A percentile compares a stretch with the other conserved stretches of the same genome.
Evolutionary conservation across 768 basidiomycete genomes (phyloP).

Genomic region (Boletus rubroflammeus): DNA sequence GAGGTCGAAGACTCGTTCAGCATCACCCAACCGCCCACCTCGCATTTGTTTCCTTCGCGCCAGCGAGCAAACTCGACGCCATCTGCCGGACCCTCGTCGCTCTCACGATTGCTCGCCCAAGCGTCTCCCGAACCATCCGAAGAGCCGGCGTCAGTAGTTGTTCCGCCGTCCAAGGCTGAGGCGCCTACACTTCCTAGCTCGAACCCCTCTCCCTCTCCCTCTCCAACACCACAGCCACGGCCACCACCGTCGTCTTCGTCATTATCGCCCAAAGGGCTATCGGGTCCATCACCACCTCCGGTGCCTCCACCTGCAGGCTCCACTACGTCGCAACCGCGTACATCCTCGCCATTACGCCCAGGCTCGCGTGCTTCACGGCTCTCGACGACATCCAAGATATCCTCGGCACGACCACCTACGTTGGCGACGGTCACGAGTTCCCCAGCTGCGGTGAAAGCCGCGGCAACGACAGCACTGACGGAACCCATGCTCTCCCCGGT

Average conservation of each 20-base stretch:
- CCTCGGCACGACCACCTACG: slow-evolving; percentile 57
- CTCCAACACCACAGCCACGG: slow-evolving; percentile 37
- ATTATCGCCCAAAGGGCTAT: neutral
- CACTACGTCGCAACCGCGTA: slow-evolving; percentile 28
- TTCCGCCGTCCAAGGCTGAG: slow-evolving; percentile 28
- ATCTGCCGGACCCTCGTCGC: slow-evolving; percentile 68
- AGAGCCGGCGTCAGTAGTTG: slow-evolving; percentile 21
- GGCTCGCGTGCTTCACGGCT: slow-evolving; percentile 69
- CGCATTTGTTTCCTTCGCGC: slow-evolving; percentile 62
- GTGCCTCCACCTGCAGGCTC: slow-evolving; percentile 32
- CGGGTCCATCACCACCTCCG: slow-evolving; percentile 2
- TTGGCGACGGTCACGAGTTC: slow-evolving; percentile 47
- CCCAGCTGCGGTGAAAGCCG: slow-evolving; percentile 49
- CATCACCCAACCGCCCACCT: slow-evolving; percentile 60
- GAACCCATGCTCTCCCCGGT: slow-evolving; percentile 49
- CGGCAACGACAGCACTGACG: slow-evolving; percentile 64
- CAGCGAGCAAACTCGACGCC: slow-evolving; percentile 65
- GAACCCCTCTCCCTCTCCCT: slow-evolving; percentile 10
- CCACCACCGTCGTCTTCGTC: slow-evolving; percentile 27
- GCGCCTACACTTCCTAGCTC: slow-evolving; percentile 29
- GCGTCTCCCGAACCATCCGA: slow-evolving; percentile 47
- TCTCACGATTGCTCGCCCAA: slow-evolving; percentile 77
- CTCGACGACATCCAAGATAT: slow-evolving; percentile 68
- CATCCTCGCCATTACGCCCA: slow-evolving; percentile 62
- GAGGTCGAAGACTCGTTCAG: slow-evolving; percentile 74